Evolutionary conservation across 495 filamentous ascomycete genomes (phyloP), one percentile per base, ranked within the genome.

Genomic region (Trichoderma reesei): DNA sequence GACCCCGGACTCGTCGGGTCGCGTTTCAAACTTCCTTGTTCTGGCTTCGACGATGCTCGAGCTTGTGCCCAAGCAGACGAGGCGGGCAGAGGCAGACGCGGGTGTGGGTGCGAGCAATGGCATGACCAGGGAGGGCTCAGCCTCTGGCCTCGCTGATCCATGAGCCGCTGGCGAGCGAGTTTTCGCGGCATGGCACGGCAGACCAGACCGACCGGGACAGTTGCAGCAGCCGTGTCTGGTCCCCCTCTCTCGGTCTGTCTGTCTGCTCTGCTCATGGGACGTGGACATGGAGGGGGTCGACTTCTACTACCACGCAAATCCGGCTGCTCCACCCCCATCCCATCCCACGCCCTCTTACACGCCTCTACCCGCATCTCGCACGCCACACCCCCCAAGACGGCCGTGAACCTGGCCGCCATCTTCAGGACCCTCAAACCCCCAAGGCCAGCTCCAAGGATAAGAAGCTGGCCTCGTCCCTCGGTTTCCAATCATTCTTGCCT

Each of bases 401-500:
- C 51, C 31, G 31, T 56, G 51, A 26, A 3, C 51, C 51, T 56
- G 48, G 51, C 20, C 20, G 10, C 51, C 51, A 56, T 56, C 51
- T 33, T 56, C 51, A n/a, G 51, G 51, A 6, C 51, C 51, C 51
- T 56, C 51, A 34, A 56, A 34, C 44, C 44, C 44, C 16, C 18
- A 54, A 26, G 48, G 18, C 13, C 18, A 6, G 26, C 6, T 8
- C 60, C 67, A 68, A 74, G 71, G 67, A 74, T 74, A 74, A 72
- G 69, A 71, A 64, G 69, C 63, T 68, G 66, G 51, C 64, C 16
- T 64, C 67, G 69, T 71, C 69, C 69, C 69, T 70, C 72, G 68
- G 70, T 65, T 72, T 71, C 71, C 69, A 69, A 69, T 46, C 67
- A 41, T 66, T 74, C 67, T 70, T 68, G 63, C 67, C 69, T 66